Percentiles rank a stretch among this genome's conserved stretches.
Evolutionary conservation across 2,329 filamentous ascomycete species (phyloP).

Genomic region (Lecanicillium sp.): DNA sequence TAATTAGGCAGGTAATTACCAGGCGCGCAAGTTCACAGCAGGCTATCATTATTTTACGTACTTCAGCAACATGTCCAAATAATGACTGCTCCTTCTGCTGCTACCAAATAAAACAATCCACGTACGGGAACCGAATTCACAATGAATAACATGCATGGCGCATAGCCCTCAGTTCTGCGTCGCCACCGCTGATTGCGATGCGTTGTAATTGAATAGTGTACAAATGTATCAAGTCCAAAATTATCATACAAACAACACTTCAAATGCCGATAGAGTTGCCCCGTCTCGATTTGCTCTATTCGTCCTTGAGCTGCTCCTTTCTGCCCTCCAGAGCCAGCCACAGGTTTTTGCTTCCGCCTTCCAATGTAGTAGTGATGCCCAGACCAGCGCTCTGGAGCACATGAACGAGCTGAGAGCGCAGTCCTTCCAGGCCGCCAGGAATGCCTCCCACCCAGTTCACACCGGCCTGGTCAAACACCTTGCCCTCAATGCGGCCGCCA

Average conservation of each 20-base stretch:
- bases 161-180: no score
- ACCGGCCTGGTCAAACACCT: constrained; percentile 71
- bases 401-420: constrained; percentile 73
- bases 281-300: constrained; percentile 16
- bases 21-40: no score
- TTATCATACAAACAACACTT: not conserved
- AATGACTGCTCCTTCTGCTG: no score
- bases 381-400: constrained; percentile 77
- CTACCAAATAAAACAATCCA: no score
- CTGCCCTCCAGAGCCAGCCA: constrained; percentile 86
- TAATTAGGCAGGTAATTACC: no score
- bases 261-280: not conserved
- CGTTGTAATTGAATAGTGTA: not conserved
- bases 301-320: constrained; percentile 70
- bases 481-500: constrained; percentile 80
- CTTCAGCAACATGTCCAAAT: no score
- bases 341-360: constrained; percentile 72
- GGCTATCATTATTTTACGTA: no score
- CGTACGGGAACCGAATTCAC: no score
- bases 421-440: constrained; percentile 70
- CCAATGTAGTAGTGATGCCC: constrained; percentile 69
- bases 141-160: no score
- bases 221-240: not conserved
- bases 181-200: not conserved
- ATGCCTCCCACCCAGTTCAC: constrained; percentile 64